Evolutionary conservation across 768 basidiomycete genomes (phyloP), one percentile per base, ranked within the genome.

Genomic region (Termitomyces eurrhizus): DNA sequence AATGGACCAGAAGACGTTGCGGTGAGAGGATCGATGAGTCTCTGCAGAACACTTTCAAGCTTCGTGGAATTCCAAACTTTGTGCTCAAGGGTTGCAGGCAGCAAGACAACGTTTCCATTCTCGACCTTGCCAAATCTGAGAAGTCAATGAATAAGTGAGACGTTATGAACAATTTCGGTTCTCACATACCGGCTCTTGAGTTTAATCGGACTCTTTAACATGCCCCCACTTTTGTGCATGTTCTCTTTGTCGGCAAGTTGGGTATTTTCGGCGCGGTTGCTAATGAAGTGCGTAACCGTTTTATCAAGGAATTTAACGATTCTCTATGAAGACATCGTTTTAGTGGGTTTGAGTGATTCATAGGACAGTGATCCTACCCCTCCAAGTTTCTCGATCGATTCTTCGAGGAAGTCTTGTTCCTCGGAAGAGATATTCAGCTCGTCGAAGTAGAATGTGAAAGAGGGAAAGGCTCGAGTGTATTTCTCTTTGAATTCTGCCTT

Each of bases 241-340:
- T 92, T 92, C 72, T 92, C 90, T 71, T 92, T 91, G 70, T 89
- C 84, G 6, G 75, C 73, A 49, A 60, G 61, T 73, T 73, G 55
- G 73, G 63, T 37, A 76, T 70, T 52, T 50, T 65, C 61, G 18
- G 55, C n/a, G 57, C 79, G 78, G 67, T 89, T 82, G 56, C 90
- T 91, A 69, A 96, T 87, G 63, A 98, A 80, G 75, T 98, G 96
- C 0, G 94, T 95, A 29, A 96, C 85, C 52, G 85, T 81, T 52
- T 81, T 86, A 35, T 90, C 92, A 73, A 98, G 95, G 80, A 97
- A 97, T 62, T 87, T 83, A 53, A 96, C 93, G 58, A 93, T 83
- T 58, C 78, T 80, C 97, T 98, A 39, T 14, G 29, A 60, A 52
- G 33, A 61, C 37, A 24, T 55, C 11, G 35, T 45, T 41, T 16